Conservation (phyloP, 139 green algal genomes). For the Diplosphaera chodatii region DNA sequence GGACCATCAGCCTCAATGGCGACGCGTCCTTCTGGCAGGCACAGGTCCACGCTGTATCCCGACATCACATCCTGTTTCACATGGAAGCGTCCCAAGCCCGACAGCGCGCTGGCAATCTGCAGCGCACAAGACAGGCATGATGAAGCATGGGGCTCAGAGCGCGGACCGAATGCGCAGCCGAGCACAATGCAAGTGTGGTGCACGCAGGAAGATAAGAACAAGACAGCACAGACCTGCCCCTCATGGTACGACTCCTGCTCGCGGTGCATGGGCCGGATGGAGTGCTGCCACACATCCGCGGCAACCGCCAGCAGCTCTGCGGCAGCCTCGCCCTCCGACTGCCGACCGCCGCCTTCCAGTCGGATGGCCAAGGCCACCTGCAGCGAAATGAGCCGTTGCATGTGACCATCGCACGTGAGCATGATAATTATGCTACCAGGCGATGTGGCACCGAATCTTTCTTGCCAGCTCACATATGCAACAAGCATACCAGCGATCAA, state of each 20-base stretch:
- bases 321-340: neutral
- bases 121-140: too few species aligned
- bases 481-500: too few species aligned
- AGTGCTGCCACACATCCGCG: neutral
- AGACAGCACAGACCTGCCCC: neutral
- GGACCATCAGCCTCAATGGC: constrained; percentile 13
- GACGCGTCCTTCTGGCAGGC: neutral
- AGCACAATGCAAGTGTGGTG: too few species aligned
- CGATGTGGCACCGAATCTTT: too few species aligned
- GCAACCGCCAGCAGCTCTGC: neutral
- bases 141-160: too few species aligned
- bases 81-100: neutral
- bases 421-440: too few species aligned
- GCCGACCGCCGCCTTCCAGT: neutral
- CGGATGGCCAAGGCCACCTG: neutral
- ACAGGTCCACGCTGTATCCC: constrained; percentile 7
- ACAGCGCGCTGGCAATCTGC: neutral
- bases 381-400: too few species aligned
- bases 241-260: neutral
- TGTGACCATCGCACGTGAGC: too few species aligned
- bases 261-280: neutral
- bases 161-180: too few species aligned
- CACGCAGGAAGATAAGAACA: too few species aligned
- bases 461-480: too few species aligned
- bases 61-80: neutral